Percentiles rank a stretch among this genome's conserved stretches.
Evolutionary conservation across 768 basidiomycete genomes (phyloP).

Genomic region (Boletus sp.): DNA sequence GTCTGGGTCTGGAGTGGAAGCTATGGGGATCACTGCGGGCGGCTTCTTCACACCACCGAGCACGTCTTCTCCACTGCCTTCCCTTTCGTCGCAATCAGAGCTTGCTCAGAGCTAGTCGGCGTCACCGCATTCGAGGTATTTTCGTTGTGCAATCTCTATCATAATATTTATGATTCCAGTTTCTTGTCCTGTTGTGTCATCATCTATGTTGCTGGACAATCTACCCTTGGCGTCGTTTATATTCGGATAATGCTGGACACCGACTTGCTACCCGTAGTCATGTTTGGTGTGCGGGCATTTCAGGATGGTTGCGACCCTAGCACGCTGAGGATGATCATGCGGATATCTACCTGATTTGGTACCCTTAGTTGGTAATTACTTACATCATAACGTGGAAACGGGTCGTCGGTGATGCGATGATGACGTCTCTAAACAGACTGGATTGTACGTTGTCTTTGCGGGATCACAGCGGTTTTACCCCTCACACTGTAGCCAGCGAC

Average conservation of each 20-base stretch:
- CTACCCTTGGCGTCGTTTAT: background rate
- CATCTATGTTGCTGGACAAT: background rate
- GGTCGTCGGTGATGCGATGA: background rate
- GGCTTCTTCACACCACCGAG: constrained; percentile 71
- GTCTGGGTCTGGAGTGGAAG: constrained; percentile 71
- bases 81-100: constrained; percentile 8
- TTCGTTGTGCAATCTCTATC: background rate
- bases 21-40: constrained; percentile 67
- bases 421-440: background rate
- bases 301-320: background rate
- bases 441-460: background rate
- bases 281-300: background rate
- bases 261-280: background rate
- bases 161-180: background rate
- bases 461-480: background rate
- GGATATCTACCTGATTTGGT: background rate
- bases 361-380: no score
- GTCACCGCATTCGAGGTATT: background rate
- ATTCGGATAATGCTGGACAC: background rate
- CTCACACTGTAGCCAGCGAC: background rate
- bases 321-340: background rate
- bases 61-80: constrained; percentile 26
- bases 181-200: background rate
- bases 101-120: constrained; percentile 1
- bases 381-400: no score